Evolutionary conservation across 2,329 filamentous ascomycete species (phyloP), one percentile per base, ranked within the genome.

Genomic region (Trichoderma breve): DNA sequence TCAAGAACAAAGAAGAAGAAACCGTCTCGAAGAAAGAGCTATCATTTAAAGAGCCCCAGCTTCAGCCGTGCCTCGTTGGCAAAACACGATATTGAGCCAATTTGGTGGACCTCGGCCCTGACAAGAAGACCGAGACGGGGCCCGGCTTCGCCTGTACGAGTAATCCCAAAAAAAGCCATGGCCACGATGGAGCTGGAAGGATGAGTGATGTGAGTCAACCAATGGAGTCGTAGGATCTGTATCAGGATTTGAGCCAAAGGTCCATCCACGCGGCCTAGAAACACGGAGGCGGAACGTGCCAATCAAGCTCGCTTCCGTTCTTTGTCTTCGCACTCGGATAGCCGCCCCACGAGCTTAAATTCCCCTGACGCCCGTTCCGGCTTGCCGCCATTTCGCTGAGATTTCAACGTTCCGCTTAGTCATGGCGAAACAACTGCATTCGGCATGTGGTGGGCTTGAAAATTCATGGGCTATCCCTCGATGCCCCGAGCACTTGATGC

Each of bases 321-420:
- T 28, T 26, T 21, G 14, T 39, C 39, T 69, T 70, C 66, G 66
- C 66, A 70, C 39, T 70, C 66, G 66, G 55, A 62, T 34, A 36
- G 39, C 26, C 36, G 55, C 67, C 34, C 67, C 67, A 70, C 67
- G 67, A 70, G 67, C 67, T 70, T 70, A 70, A 70, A 62, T 70
- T 61, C 67, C 57, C 67, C 67, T 70, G 67, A 24, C 67, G 39
- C 57, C 60, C 60, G 60, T 28, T 63, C 36, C 60, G 34, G 60
- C 60, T 28, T 39, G 15, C 60, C 36, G 60, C 36, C 60, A 34
- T 18, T 47, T 65, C 62, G 62, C 30, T 28, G 18, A 53, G 11
- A 65, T 30, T n/a, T 62, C 39, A 26, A 53, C 32, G 14, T 28
- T 70, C 67, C 67, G 67, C 67, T 70, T 70, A 70, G 67, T 70